Conservation (phyloP, 2,329 filamentous ascomycete genomes). For the Biscogniauxia mediterranea region DNA sequence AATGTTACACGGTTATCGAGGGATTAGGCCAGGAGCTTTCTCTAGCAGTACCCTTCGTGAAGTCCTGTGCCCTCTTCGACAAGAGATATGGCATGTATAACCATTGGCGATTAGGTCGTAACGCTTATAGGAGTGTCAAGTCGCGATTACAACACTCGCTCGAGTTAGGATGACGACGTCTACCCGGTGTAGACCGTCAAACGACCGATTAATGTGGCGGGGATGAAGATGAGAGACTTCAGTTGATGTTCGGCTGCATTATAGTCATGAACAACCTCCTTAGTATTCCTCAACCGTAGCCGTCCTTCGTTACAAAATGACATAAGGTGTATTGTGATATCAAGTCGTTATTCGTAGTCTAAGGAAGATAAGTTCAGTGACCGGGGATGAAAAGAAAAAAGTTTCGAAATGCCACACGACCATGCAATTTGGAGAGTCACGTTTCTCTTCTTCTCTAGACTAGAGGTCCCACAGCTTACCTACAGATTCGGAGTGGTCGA, state of each 20-base stretch:
- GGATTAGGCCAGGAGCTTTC: not conserved
- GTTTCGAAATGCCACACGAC: constrained; percentile 7
- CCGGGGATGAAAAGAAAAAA: constrained; percentile 9
- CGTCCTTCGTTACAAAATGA: not conserved
- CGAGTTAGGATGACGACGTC: no score
- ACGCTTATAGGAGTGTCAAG: not conserved
- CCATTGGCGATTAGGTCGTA: not conserved
- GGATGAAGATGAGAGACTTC: no score
- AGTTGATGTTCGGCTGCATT: no score
- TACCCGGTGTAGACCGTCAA: no score
- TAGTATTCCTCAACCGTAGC: not conserved
- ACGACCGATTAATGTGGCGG: no score
- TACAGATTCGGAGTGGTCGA: constrained; percentile 13
- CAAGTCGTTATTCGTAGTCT: not conserved
- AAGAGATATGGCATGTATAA: not conserved
- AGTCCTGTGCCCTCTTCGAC: not conserved
- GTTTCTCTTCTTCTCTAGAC: constrained; percentile 8
- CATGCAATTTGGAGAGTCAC: constrained; percentile 14
- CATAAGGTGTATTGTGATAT: not conserved
- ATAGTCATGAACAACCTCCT: not conserved
- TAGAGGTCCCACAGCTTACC: constrained; percentile 15
- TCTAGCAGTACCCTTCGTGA: not conserved
- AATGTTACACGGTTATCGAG: not conserved
- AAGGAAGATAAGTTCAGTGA: not conserved
- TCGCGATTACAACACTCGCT: not conserved